Evolutionary conservation across 805 yeast genomes (phyloP).

Genomic region (Cyberlindnera subsufficiens): DNA sequence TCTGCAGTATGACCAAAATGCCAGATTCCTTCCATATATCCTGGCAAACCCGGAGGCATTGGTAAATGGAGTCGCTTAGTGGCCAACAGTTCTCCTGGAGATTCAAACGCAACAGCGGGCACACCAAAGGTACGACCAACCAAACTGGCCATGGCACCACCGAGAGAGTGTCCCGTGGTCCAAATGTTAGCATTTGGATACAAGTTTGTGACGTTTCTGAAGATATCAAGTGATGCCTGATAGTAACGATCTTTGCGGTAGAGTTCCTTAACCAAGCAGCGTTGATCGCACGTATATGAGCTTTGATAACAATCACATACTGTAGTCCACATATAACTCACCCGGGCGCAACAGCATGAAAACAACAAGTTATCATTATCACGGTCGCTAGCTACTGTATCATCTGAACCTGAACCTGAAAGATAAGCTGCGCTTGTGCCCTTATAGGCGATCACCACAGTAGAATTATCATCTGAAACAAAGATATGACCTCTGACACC

Average conservation of each 20-base stretch:
- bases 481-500: slow-evolving; percentile 93
- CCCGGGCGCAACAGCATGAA: slow-evolving; percentile 94
- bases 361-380: slow-evolving; percentile 82
- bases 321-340: slow-evolving; percentile 86
- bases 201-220: slow-evolving; percentile 56
- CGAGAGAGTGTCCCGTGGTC: slow-evolving; percentile 94
- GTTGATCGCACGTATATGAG: slow-evolving; percentile 83
- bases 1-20: slow-evolving; percentile 97
- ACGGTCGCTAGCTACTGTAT: slow-evolving; percentile 77
- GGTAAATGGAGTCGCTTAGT: slow-evolving; percentile 84
- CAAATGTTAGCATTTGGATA: slow-evolving; percentile 76
- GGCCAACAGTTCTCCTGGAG: slow-evolving; percentile 89
- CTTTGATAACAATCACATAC: slow-evolving; percentile 90
- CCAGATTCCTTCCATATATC: slow-evolving; percentile 78
- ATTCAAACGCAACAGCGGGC: slow-evolving; percentile 87
- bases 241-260: slow-evolving; percentile 75
- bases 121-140: slow-evolving; percentile 85
- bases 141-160: slow-evolving; percentile 79
- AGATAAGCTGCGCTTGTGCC: slow-evolving; percentile 87
- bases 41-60: slow-evolving; percentile 83
- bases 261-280: slow-evolving; percentile 75
- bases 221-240: slow-evolving; percentile 71
- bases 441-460: slow-evolving; percentile 75
- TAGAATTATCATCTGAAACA: slow-evolving; percentile 48
- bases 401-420: slow-evolving; percentile 77